Evolutionary conservation across 2,329 filamentous ascomycete species (phyloP).

Genomic region (Arthrobotrys iridis): DNA sequence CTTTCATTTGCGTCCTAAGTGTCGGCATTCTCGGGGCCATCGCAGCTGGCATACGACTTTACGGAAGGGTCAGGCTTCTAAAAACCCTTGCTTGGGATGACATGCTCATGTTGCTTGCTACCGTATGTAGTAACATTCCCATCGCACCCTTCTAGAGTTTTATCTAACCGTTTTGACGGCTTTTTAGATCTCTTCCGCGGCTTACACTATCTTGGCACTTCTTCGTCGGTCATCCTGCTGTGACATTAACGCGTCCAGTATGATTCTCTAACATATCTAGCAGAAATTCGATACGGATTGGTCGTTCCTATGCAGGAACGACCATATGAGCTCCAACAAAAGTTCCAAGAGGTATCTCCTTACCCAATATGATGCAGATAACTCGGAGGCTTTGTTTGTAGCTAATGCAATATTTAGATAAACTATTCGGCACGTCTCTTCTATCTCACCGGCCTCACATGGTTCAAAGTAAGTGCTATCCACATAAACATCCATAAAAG

Average conservation of each 20-base stretch:
- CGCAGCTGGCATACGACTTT: not conserved
- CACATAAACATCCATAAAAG: not conserved
- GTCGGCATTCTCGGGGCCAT: constrained; percentile 11
- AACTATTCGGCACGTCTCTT: constrained; percentile 31
- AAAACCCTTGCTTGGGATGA: constrained; percentile 21
- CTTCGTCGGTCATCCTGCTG: constrained; percentile 18
- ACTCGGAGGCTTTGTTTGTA: not conserved
- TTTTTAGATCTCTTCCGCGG: constrained; percentile 4
- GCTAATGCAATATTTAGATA: not conserved
- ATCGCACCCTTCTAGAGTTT: too few species aligned
- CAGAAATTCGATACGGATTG: constrained; percentile 38
- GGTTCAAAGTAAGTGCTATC: constrained; percentile 29
- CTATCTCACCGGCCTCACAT: constrained; percentile 28
- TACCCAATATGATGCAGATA: not conserved
- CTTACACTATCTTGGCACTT: constrained; percentile 23
- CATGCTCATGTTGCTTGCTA: constrained; percentile 24
- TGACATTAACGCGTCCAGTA: not conserved
- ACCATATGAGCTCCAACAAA: constrained; percentile 3
- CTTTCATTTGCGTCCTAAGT: constrained; percentile 20
- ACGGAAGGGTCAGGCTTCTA: constrained; percentile 9
- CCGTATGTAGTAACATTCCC: not conserved
- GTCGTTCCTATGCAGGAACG: constrained; percentile 33
- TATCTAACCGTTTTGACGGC: not conserved
- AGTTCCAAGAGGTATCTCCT: constrained; percentile 13
- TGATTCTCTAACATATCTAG: not conserved